Evolutionary conservation across 2,329 filamentous ascomycete genomes (phyloP), one percentile per base, ranked within the genome.

Genomic region (Pseudocercospora crystallina): DNA sequence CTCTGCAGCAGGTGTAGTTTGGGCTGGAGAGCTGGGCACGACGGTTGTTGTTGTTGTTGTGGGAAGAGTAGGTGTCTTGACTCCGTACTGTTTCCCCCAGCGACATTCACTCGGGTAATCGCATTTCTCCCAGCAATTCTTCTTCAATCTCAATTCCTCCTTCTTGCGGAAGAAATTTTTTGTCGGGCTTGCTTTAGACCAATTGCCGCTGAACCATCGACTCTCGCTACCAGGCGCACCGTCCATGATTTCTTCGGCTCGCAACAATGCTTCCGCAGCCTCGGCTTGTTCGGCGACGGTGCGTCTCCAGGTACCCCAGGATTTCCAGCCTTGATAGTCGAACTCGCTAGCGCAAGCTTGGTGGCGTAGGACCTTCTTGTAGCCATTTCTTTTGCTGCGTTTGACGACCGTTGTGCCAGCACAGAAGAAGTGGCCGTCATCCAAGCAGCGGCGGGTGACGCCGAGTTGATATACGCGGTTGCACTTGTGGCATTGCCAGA

Each of bases 371-470:
- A 63, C 53, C 4, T 53, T 59, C 41, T 61, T 63, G 33, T 61
- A 65, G 10, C 61, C 59, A 51, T 35, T 63, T 20, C 40, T 58
- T 30, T 69, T 66, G 56, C 65, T 68, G 5, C 52, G 53, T 30
- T 70, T 71, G 13, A 71, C 58, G 0, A 67, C 65, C 1, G 71
- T 74, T 1, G 62, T 71, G 53, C 78, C 77, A 3, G 75, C 66
- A 67, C 79, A 81, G 69, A 80, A 80, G 52, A 68, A 66, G 61
- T 81, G 79, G 2, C 79, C 78, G 56, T 81, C 78, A 39, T 76
- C 69, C 7, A 81, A 72, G 52, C 78, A 81, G 45, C 79, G 74
- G 0, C 76, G 72, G 0, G 79, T 81, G 2, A 72, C 73, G 14
- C 70, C 73, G 2, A 81, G 68, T 1, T 68, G 65, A 62, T 80